Evolutionary conservation across 129 eudicot genomes (phyloP).

Genomic region (Centella asiatica): DNA sequence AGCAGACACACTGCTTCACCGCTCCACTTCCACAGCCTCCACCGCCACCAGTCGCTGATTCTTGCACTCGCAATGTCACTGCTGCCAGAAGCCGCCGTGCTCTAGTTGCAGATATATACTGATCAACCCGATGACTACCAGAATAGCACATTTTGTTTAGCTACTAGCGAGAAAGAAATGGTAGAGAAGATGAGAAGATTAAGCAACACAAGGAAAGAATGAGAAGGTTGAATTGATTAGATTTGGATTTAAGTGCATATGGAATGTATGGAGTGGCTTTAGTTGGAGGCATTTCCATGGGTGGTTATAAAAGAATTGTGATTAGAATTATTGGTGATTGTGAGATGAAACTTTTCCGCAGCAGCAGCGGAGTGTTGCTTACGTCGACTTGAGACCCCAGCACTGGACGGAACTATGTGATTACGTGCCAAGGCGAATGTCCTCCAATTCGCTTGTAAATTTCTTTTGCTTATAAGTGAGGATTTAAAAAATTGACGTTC

Average conservation of each 20-base stretch:
- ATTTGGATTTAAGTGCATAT: too few relatives aligned
- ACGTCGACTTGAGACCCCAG: slow-evolving; percentile 6
- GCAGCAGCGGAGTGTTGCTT: slow-evolving; percentile 27
- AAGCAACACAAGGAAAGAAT: too few relatives aligned
- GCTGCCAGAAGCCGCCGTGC: slow-evolving; percentile 16
- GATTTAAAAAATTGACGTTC: too few relatives aligned
- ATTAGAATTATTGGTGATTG: not conserved
- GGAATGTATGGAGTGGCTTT: not conserved
- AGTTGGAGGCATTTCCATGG: not conserved
- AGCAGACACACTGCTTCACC: slow-evolving; percentile 45
- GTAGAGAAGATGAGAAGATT: too few relatives aligned
- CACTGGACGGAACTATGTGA: not conserved
- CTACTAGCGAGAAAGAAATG: too few relatives aligned
- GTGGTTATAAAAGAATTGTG: not conserved
- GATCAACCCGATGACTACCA: slow-evolving; percentile 3
- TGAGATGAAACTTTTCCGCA: not conserved
- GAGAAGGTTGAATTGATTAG: too few relatives aligned
- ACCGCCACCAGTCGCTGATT: not conserved
- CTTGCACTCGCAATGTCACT: not conserved
- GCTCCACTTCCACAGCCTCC: slow-evolving; percentile 18
- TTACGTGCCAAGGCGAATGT: slow-evolving; percentile 16
- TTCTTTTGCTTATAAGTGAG: too few relatives aligned
- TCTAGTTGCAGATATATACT: not conserved
- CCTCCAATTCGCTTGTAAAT: too few relatives aligned
- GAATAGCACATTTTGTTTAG: slow-evolving; percentile 53